Percentiles rank a stretch among this genome's conserved stretches.
These are phyloP conservation scores for Populus ilicifolia DNA, from an alignment of 345 rosid species.

Conservation along the genomic window DNA sequence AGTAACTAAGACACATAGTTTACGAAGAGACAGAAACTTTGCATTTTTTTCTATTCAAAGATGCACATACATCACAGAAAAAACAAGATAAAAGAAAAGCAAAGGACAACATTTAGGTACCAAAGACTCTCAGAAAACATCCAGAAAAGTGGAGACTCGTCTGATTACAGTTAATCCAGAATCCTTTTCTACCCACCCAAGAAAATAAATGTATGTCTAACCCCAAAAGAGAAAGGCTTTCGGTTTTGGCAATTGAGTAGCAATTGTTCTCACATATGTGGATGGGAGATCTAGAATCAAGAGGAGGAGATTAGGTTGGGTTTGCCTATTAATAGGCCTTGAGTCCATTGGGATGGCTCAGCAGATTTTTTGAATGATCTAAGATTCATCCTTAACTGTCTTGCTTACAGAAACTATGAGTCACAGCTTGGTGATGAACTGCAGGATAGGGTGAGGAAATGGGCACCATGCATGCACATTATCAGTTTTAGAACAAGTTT, in stretches of 20 bases:
- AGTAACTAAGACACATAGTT: not conserved
- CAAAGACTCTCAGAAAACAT: not conserved
- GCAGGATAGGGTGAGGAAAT: not conserved
- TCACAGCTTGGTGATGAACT: not conserved
- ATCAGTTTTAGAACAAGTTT: not conserved
- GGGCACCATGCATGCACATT: not conserved
- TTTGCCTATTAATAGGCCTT: not conserved
- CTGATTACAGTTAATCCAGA: not conserved
- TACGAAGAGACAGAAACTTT: not conserved
- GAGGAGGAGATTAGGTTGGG: not conserved
- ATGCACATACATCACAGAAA: not conserved
- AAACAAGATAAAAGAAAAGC: not conserved
- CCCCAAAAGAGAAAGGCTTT: not conserved
- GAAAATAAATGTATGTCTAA: not conserved
- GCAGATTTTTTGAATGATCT: not conserved
- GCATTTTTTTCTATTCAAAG: not conserved
- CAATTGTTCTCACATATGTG: not conserved
- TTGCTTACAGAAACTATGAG: not conserved
- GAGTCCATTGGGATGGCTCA: not conserved
- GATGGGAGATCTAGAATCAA: not conserved
- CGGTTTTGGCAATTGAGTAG: not conserved
- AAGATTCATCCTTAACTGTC: not conserved
- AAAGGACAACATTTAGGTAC: not conserved
- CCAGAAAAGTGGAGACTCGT: not conserved
- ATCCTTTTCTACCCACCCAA: not conserved